Conservation (phyloP, 257 asterid genomes). For the Echites panduratus region DNA sequence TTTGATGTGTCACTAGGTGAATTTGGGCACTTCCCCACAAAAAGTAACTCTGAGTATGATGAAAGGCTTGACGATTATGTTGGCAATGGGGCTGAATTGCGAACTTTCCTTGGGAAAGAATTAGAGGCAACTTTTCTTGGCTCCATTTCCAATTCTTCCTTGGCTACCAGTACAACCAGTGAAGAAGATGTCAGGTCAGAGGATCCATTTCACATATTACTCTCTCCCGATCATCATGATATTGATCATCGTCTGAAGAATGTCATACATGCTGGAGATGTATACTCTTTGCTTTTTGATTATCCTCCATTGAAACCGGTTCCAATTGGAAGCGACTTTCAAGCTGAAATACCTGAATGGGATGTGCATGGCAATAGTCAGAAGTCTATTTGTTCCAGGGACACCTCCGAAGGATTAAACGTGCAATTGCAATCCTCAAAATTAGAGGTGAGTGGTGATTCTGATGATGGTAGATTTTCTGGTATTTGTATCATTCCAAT, state of each 20-base stretch:
- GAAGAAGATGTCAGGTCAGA: conserved; percentile 30
- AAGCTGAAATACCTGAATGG: conserved; percentile 40
- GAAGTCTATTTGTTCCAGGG: conserved; percentile 5
- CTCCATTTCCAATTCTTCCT: conserved; percentile 27
- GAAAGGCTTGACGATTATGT: conserved; percentile 15
- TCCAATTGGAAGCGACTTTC: conserved; percentile 31
- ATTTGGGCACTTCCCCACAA: conserved; percentile 9
- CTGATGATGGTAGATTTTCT: conserved; percentile 15
- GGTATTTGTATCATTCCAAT: conserved; percentile 32
- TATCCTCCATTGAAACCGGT: conserved; percentile 34
- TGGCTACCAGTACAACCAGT: conserved; percentile 27
- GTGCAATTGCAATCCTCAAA: conserved; percentile 11
- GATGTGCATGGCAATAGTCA: conserved; percentile 2
- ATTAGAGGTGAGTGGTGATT: conserved; percentile 3
- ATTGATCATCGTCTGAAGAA: conserved; percentile 21
- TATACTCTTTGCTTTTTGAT: conserved; percentile 29
- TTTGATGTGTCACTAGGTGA: conserved; percentile 24
- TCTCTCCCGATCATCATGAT: conserved; percentile 24
- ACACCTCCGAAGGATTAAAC: conserved; percentile 6
- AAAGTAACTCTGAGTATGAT: conserved; percentile 14
- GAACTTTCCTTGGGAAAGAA: conserved; percentile 18
- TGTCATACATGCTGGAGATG: conserved; percentile 19
- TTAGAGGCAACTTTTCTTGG: conserved; percentile 16
- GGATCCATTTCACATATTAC: conserved; percentile 21
- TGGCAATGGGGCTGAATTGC: conserved; percentile 20